Conservation (phyloP, 352 stramenopile genomes). For the Globisporangium camurandrum region DNA sequence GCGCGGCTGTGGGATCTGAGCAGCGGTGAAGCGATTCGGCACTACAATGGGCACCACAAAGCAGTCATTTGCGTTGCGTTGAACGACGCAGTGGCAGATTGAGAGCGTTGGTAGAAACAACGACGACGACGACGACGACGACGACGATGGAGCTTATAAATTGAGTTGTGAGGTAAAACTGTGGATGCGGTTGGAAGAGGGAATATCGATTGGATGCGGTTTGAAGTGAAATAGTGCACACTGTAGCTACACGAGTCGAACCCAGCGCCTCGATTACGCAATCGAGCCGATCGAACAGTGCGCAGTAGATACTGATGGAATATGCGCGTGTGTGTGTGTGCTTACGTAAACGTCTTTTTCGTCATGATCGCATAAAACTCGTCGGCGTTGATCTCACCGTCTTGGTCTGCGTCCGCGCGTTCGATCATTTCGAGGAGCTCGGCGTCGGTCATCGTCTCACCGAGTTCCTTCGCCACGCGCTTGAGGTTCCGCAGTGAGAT, state of each 20-base stretch:
- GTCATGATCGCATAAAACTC: conserved; percentile 99
- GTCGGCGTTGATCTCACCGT: conserved; percentile 95
- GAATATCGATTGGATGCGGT: too few relatives aligned
- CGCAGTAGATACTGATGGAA: too few relatives aligned
- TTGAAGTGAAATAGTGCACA: too few relatives aligned
- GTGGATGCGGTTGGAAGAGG: not conserved
- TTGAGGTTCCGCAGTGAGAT: conserved; percentile 97
- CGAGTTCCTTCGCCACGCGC: conserved; percentile 96
- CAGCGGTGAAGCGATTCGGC: conserved; percentile 77
- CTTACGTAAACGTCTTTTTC: conserved; percentile 88
- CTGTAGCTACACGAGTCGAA: too few relatives aligned
- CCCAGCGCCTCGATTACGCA: too few relatives aligned
- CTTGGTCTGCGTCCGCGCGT: conserved; percentile 91
- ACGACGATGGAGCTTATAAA: not conserved
- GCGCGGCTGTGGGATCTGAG: conserved; percentile 96
- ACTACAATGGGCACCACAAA: conserved; percentile 89
- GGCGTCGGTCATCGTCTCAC: conserved; percentile 98
- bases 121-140: not conserved
- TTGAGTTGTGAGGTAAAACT: too few relatives aligned
- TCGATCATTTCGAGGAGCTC: conserved; percentile 99
- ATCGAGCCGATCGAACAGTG: too few relatives aligned
- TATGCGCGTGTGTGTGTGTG: too few relatives aligned
- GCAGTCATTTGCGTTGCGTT: conserved; percentile 85
- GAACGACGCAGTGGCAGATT: conserved; percentile 76
- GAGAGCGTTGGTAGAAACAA: not conserved